Conservation (phyloP, 2,329 filamentous ascomycete species). For the Boeremia exigua region DNA sequence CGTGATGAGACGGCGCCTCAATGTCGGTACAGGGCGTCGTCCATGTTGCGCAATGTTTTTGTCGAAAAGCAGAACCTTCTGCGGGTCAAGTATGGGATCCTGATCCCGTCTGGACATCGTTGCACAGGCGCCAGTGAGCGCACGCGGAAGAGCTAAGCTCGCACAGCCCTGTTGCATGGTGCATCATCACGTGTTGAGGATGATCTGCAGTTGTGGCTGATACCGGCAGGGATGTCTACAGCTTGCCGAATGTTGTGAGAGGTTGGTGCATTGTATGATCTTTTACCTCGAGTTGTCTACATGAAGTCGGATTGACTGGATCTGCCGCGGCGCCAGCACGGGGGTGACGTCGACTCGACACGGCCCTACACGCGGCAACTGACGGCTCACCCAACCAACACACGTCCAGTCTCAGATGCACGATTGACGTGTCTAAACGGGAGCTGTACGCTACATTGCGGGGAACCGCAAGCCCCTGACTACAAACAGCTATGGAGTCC, state of each 20-base stretch:
- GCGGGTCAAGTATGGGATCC: not conserved
- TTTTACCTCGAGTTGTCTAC: not conserved
- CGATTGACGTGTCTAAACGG: conserved; percentile 19
- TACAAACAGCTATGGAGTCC: conserved; percentile 30
- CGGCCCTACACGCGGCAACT: not conserved
- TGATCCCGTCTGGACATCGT: conserved; percentile 16
- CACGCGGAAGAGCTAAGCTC: conserved; percentile 23
- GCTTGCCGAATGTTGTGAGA: not conserved
- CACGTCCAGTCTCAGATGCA: conserved; percentile 14
- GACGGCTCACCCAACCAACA: not conserved
- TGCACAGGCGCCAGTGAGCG: conserved; percentile 19
- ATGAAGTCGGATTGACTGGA: not conserved
- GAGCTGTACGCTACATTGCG: conserved; percentile 10
- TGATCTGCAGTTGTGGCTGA: conserved; percentile 14
- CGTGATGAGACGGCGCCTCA: conserved; percentile 16
- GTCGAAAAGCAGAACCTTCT: conserved; percentile 1
- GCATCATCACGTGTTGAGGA: conserved; percentile 38
- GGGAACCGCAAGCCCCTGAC: conserved; percentile 19
- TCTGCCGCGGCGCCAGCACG: not conserved
- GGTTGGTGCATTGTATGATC: not conserved
- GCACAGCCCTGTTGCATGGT: conserved; percentile 19
- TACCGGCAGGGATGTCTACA: not conserved
- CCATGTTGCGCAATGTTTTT: conserved; percentile 15
- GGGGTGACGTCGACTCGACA: conserved; percentile 3
- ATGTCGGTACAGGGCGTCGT: conserved; percentile 11